These are phyloP conservation scores for Pestalotiopsis sp. DNA, from an alignment of 2,329 filamentous ascomycete genomes.

Conservation along the genomic window DNA sequence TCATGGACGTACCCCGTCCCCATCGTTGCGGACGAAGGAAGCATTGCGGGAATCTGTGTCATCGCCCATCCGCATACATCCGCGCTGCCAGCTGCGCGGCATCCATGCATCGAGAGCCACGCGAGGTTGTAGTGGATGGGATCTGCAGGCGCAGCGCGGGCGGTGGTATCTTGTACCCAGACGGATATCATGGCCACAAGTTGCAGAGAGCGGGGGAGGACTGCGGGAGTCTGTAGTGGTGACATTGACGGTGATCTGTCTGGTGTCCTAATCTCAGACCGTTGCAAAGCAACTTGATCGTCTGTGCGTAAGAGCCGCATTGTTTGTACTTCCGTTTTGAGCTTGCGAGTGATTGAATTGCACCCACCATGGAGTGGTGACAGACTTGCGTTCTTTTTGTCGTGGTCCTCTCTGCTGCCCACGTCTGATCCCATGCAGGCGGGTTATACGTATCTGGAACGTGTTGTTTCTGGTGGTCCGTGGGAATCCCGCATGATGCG, in stretches of 20 bases:
- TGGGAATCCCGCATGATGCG: background rate
- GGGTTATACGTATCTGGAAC: background rate
- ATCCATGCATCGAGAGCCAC: background rate
- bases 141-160: background rate
- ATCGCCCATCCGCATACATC: background rate
- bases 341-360: background rate
- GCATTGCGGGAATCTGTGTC: background rate
- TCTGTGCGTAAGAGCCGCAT: constrained; percentile 8
- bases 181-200: background rate
- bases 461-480: background rate
- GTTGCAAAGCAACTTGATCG: background rate
- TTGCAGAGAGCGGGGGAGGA: background rate
- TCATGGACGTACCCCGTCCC: background rate
- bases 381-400: background rate
- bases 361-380: background rate
- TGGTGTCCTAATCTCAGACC: background rate
- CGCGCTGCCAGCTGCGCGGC: background rate
- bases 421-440: background rate
- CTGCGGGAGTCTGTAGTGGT: background rate
- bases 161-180: background rate
- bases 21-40: background rate
- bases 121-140: background rate
- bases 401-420: background rate
- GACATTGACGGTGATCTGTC: background rate
- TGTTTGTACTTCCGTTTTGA: background rate